A percentile compares a stretch with the other conserved stretches of the same genome.
Evolutionary conservation across 2,329 filamentous ascomycete species (phyloP).

Genomic region (Drechslera avenae): DNA sequence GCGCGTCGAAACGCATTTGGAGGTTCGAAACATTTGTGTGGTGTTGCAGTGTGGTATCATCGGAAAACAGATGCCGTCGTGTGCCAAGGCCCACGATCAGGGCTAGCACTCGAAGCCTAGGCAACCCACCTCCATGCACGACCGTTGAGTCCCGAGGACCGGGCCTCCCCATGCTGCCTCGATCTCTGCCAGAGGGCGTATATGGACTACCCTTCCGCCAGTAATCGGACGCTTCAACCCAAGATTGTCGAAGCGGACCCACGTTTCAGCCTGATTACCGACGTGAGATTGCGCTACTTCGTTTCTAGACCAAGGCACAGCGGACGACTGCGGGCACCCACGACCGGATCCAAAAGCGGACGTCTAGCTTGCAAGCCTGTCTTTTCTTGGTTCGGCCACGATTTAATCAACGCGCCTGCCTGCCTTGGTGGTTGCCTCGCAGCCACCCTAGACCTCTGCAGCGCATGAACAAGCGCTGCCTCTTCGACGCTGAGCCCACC

Average conservation of each 20-base stretch:
- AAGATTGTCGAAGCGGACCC: constrained; percentile 7
- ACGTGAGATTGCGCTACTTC: constrained; percentile 9
- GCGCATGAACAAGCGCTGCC: not conserved
- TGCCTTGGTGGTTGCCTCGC: constrained; percentile 6
- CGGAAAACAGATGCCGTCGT: too few relatives aligned
- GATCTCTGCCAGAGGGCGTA: constrained; percentile 7
- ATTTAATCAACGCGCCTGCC: not conserved
- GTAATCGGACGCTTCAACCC: constrained; percentile 1
- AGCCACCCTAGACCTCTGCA: not conserved
- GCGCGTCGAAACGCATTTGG: too few relatives aligned
- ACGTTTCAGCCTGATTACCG: constrained; percentile 8
- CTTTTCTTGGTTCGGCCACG: not conserved
- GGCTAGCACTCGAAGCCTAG: not conserved
- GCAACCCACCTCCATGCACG: constrained; percentile 3
- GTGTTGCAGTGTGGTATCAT: too few relatives aligned
- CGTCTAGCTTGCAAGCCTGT: not conserved
- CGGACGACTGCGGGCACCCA: constrained; percentile 3
- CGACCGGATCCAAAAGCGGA: constrained; percentile 2
- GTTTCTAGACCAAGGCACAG: not conserved
- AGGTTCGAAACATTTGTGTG: too few relatives aligned
- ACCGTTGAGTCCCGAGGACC: constrained; percentile 11
- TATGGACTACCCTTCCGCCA: constrained; percentile 9
- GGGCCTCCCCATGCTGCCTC: constrained; percentile 9
- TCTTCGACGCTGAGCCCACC: not conserved
- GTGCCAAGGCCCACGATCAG: not conserved